Conservation (phyloP, 1,284 basidiomycete species). For the Ustilago esculenta region DNA sequence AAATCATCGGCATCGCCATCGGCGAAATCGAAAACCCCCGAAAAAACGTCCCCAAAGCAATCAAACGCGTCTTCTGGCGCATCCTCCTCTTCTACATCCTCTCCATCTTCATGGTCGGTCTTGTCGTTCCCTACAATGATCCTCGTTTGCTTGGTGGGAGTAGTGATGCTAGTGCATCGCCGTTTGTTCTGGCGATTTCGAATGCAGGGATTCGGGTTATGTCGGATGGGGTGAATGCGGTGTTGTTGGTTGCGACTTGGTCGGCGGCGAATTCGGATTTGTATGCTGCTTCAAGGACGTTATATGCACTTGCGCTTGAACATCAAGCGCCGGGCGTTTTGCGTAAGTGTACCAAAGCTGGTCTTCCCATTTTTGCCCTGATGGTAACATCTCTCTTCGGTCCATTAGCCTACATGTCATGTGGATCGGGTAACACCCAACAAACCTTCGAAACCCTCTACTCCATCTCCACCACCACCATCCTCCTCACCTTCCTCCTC, state of each 20-base stretch:
- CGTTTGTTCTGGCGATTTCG: conserved; percentile 68
- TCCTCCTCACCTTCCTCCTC: conserved; percentile 82
- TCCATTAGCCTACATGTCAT: conserved; percentile 74
- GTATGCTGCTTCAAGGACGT: conserved; percentile 79
- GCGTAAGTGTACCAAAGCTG: conserved; percentile 74
- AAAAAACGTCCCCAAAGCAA: conserved; percentile 54
- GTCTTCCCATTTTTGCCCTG: conserved; percentile 80
- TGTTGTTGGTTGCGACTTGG: conserved; percentile 79
- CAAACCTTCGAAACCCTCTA: conserved; percentile 73
- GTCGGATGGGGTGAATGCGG: conserved; percentile 75
- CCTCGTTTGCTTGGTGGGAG: conserved; percentile 37
- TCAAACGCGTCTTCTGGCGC: conserved; percentile 55
- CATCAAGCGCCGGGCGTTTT: conserved; percentile 82
- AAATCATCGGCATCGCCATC: conserved; percentile 85
- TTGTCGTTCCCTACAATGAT: conserved; percentile 58
- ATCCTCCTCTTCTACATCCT: conserved; percentile 69
- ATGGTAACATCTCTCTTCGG: conserved; percentile 76
- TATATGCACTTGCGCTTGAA: conserved; percentile 77
- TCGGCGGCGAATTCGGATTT: conserved; percentile 84
- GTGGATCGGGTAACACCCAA: conserved; percentile 68
- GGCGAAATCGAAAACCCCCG: conserved; percentile 71
- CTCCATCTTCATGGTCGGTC: conserved; percentile 68
- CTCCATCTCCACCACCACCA: conserved; percentile 74
- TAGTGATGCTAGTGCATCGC: conserved; percentile 41
- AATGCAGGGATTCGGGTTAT: conserved; percentile 68